Percentiles rank a stretch among this genome's conserved stretches.
These are phyloP conservation scores for Andrographis paniculata DNA, from an alignment of 305 asterid genomes.

Conservation along the genomic window DNA sequence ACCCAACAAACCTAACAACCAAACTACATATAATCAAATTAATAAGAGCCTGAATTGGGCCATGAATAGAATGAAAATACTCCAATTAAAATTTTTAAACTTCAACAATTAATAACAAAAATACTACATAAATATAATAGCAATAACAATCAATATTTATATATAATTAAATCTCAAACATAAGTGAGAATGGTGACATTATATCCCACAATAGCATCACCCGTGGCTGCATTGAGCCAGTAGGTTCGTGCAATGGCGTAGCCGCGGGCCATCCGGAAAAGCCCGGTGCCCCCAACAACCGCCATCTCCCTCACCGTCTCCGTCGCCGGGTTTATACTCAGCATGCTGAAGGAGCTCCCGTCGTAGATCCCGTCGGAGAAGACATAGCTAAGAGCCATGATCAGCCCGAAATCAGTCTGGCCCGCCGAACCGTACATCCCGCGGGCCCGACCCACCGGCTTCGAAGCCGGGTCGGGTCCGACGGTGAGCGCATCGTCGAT, in stretches of 20 bases:
- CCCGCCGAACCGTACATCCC: too few species aligned
- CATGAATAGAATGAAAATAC: too few species aligned
- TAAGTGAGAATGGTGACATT: background rate
- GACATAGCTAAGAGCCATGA: background rate
- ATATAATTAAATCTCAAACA: background rate
- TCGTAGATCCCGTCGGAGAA: background rate
- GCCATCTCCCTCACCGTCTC: background rate
- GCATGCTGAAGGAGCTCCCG: background rate
- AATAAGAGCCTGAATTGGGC: too few species aligned
- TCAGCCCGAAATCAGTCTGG: too few species aligned
- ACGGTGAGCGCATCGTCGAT: background rate
- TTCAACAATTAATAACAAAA: too few species aligned
- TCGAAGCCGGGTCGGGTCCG: background rate
- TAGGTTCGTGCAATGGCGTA: background rate
- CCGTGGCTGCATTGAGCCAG: background rate
- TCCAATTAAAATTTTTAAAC: too few species aligned
- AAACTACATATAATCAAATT: too few species aligned
- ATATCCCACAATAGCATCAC: background rate
- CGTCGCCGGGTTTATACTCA: background rate
- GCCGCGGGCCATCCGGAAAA: background rate
- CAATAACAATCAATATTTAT: background rate
- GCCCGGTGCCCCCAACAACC: background rate
- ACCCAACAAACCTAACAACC: too few species aligned
- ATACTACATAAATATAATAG: background rate
- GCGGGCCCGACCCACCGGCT: too few species aligned